Percentiles rank a stretch among this genome's conserved stretches.
These are phyloP conservation scores for Zalerion maritima DNA, from an alignment of 495 filamentous ascomycete species.

Conservation along the genomic window DNA sequence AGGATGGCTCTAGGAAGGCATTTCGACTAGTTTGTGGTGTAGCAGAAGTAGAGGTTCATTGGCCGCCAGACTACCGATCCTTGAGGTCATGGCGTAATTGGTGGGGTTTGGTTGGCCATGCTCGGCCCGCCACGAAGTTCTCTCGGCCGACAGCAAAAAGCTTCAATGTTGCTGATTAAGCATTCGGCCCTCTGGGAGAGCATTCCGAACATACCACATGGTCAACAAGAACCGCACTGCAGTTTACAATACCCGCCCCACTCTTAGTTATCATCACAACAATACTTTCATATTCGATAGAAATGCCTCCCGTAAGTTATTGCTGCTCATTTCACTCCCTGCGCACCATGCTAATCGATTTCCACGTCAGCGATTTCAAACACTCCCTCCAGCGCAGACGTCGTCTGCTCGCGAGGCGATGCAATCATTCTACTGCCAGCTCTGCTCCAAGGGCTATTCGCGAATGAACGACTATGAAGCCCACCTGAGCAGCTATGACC, in stretches of 20 bases:
- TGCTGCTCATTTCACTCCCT: not conserved
- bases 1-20: too few relatives aligned
- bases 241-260: too few relatives aligned
- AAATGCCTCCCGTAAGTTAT: constrained; percentile 31
- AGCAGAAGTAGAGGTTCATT: too few relatives aligned
- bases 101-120: too few relatives aligned
- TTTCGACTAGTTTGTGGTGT: too few relatives aligned
- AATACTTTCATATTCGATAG: constrained; percentile 6
- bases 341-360: not conserved
- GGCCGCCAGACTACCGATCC: too few relatives aligned
- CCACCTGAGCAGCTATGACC: constrained; percentile 56
- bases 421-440: constrained; percentile 75
- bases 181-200: not conserved
- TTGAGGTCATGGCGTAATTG: too few relatives aligned
- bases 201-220: too few relatives aligned
- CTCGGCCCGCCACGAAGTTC: too few relatives aligned
- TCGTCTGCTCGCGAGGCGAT: constrained; percentile 75
- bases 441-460: constrained; percentile 55
- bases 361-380: constrained; percentile 27
- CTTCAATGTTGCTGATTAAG: not conserved
- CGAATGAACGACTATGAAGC: constrained; percentile 59
- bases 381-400: constrained; percentile 48
- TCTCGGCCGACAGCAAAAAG: too few relatives aligned
- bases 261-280: too few relatives aligned
- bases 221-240: too few relatives aligned